phyloP scores from a whole-genome alignment of 306 rosid species.

The Trifolium dubium region DNA sequence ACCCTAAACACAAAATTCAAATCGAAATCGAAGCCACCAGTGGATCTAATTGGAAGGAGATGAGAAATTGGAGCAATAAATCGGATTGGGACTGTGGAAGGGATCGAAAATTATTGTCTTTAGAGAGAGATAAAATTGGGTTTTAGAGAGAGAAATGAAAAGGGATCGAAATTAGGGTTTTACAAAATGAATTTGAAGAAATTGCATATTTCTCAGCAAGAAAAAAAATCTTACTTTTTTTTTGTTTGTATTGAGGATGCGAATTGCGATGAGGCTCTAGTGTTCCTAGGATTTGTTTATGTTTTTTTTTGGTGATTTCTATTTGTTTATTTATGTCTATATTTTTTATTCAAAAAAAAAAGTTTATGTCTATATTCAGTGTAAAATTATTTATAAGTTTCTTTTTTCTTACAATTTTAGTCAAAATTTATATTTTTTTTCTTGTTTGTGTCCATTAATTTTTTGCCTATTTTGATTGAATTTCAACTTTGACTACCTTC shows the following conservation, averaged over 20 bases:
- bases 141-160: conserved; percentile 19
- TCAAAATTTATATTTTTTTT: not conserved
- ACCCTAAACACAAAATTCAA: conserved; percentile 42
- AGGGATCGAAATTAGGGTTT: conserved; percentile 82
- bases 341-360: too few relatives aligned
- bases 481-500: not conserved
- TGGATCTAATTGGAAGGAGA: conserved; percentile 47
- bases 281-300: not conserved
- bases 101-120: conserved; percentile 43
- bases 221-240: not conserved
- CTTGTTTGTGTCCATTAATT: not conserved
- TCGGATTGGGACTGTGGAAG: not conserved
- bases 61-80: conserved; percentile 35
- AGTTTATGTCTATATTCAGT: too few relatives aligned
- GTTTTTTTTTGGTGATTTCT: too few relatives aligned
- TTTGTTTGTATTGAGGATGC: not conserved
- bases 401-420: not conserved
- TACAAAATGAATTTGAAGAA: conserved; percentile 56
- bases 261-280: not conserved
- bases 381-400: not conserved
- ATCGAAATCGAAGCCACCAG: conserved; percentile 26
- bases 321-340: too few relatives aligned
- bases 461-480: not conserved
- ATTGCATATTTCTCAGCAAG: conserved; percentile 24
- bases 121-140: conserved; percentile 34